These are phyloP conservation scores for Arachis monticola DNA, from an alignment of 331 rosid species.

Conservation along the genomic window DNA sequence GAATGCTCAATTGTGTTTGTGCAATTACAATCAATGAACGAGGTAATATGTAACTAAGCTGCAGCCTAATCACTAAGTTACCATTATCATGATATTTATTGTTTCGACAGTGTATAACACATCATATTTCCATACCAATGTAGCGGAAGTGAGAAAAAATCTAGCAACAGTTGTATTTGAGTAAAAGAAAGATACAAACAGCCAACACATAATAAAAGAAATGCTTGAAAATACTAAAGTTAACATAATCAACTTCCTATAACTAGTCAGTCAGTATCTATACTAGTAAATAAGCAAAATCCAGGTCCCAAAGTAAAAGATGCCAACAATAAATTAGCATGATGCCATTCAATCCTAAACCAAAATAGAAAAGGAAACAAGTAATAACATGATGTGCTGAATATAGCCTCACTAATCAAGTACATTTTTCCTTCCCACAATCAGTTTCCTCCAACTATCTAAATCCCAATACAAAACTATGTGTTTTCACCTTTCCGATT, in stretches of 20 bases:
- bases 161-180: conserved; percentile 27
- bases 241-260: conserved; percentile 16
- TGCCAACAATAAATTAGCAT: not conserved
- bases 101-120: not conserved
- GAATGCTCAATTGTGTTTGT: conserved; percentile 5
- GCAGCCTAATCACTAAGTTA: conserved; percentile 21
- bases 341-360: conserved; percentile 5
- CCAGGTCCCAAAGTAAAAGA: not conserved
- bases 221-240: conserved; percentile 28
- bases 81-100: conserved; percentile 2
- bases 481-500: not conserved
- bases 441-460: conserved; percentile 3
- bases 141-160: conserved; percentile 13
- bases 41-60: conserved; percentile 9
- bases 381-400: not conserved
- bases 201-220: not conserved
- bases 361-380: conserved; percentile 18
- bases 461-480: not conserved
- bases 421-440: not conserved
- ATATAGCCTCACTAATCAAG: not conserved
- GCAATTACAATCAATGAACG: conserved; percentile 25
- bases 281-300: not conserved
- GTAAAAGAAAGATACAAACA: conserved; percentile 2
- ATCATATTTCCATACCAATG: conserved; percentile 1
- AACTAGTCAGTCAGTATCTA: conserved; percentile 12